phyloP scores from a whole-genome alignment of 441 rosid species.

The Corymbia calophylla region DNA sequence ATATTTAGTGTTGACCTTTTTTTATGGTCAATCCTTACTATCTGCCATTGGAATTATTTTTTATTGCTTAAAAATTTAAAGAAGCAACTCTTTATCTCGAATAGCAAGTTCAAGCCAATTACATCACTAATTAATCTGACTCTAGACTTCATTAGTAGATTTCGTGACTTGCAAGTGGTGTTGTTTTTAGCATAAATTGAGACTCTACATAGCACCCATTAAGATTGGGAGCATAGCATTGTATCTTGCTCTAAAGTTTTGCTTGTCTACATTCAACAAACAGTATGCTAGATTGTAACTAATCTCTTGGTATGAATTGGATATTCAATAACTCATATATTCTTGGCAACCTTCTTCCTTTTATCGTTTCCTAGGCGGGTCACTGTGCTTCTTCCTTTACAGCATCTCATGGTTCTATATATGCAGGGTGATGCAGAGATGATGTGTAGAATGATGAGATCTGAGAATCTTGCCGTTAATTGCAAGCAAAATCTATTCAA shows the following conservation, averaged over 20 bases:
- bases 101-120: not conserved
- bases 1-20: not conserved
- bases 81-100: not conserved
- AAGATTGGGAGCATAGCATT: not conserved
- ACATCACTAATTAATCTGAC: not conserved
- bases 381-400: not conserved
- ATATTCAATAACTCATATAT: not conserved
- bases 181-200: not conserved
- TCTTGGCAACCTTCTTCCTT: not conserved
- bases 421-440: conserved; percentile 64
- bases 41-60: not conserved
- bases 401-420: not conserved
- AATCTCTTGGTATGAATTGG: not conserved
- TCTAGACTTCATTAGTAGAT: not conserved
- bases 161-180: not conserved
- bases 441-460: conserved; percentile 42
- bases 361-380: not conserved
- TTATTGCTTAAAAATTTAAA: not conserved
- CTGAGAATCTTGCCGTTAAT: conserved; percentile 29
- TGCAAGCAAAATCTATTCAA: conserved; percentile 26
- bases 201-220: not conserved
- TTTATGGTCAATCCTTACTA: not conserved
- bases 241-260: not conserved
- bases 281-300: not conserved
- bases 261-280: not conserved